Conservation (phyloP, 805 yeast genomes). For the Grigorovia jiainica region DNA sequence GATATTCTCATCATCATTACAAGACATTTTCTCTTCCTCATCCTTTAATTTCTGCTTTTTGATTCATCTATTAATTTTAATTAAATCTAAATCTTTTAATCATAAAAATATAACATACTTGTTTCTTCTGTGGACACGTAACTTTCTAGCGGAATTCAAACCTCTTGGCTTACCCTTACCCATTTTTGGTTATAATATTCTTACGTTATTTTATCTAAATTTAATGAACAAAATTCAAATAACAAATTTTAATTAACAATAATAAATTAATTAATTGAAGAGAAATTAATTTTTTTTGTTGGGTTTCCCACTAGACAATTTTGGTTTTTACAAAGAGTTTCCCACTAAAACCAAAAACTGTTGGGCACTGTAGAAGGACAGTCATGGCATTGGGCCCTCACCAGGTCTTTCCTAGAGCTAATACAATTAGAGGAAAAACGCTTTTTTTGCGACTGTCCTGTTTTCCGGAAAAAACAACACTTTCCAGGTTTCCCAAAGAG, state of each 20-base stretch:
- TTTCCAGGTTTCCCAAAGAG: neutral
- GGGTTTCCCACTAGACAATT: neutral
- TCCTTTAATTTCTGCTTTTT: too few relatives aligned
- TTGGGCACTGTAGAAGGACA: too few relatives aligned
- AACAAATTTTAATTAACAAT: neutral
- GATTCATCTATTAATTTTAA: too few relatives aligned
- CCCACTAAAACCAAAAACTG: too few relatives aligned
- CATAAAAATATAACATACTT: slow-evolving; percentile 30
- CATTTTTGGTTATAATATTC: slow-evolving; percentile 46
- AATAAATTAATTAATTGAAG: neutral
- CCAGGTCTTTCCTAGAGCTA: too few relatives aligned
- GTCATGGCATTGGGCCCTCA: too few relatives aligned
- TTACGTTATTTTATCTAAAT: neutral
- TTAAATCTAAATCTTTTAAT: neutral
- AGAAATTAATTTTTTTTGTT: neutral
- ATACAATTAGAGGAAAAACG: neutral
- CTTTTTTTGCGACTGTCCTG: neutral
- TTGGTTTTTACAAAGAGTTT: neutral
- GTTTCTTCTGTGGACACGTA: slow-evolving; percentile 99
- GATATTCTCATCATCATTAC: too few relatives aligned
- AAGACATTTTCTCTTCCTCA: too few relatives aligned
- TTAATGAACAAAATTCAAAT: neutral
- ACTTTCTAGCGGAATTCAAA: slow-evolving; percentile 99
- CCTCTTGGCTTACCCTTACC: slow-evolving; percentile 99
- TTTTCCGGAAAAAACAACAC: neutral